Evolutionary conservation across 1,284 basidiomycete species (phyloP).

Genomic region (Apiotrichum gracile): DNA sequence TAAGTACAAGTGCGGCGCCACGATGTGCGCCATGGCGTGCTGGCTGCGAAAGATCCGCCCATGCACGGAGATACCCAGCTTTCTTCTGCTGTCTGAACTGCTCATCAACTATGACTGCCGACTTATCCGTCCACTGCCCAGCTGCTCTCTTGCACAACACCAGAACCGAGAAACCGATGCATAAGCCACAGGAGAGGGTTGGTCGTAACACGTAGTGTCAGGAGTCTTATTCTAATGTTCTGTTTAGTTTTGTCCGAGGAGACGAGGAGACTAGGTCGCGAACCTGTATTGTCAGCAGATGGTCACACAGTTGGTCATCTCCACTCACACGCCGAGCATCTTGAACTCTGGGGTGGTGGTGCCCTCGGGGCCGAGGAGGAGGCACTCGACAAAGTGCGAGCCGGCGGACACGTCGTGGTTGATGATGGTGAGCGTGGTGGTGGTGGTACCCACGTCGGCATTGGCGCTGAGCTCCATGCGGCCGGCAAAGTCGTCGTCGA

Average conservation of each 20-base stretch:
- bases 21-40: too few relatives aligned
- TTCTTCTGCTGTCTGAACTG: too few relatives aligned
- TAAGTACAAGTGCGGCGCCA: too few relatives aligned
- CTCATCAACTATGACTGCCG: too few relatives aligned
- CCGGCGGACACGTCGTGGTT: constrained; percentile 69
- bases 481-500: constrained; percentile 52
- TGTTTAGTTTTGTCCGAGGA: not conserved
- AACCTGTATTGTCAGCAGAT: constrained; percentile 1
- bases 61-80: too few relatives aligned
- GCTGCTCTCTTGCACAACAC: too few relatives aligned
- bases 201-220: not conserved
- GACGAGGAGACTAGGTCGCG: not conserved
- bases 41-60: too few relatives aligned
- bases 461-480: constrained; percentile 48
- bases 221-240: not conserved
- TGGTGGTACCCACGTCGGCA: constrained; percentile 46
- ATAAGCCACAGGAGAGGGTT: not conserved
- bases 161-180: not conserved
- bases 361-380: constrained; percentile 66
- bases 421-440: constrained; percentile 60
- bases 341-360: constrained; percentile 62
- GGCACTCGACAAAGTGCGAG: constrained; percentile 79
- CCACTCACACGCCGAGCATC: constrained; percentile 64
- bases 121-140: too few relatives aligned
- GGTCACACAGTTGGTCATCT: not conserved